Conservation (phyloP, 75 land plant genomes). For the Cunninghamia lanceolata region DNA sequence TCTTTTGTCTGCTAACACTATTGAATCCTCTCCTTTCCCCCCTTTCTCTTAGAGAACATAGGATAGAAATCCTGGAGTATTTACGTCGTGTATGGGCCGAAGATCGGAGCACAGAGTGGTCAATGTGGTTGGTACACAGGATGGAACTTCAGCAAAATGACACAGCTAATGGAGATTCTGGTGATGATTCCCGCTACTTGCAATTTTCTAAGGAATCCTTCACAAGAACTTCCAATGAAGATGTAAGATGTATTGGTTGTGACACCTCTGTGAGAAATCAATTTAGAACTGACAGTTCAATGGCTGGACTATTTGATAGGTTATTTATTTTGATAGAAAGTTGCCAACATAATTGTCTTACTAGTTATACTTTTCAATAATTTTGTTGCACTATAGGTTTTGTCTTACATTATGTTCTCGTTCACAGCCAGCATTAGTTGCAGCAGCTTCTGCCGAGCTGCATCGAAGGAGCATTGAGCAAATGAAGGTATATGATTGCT, state of each 20-base stretch:
- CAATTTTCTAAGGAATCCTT: slow-evolving; percentile 3
- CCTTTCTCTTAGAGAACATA: slow-evolving; percentile 45
- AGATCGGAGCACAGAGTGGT: slow-evolving; percentile 77
- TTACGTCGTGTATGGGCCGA: slow-evolving; percentile 59
- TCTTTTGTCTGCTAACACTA: not conserved
- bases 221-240: not conserved
- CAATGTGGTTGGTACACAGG: slow-evolving; percentile 83
- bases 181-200: not conserved
- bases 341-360: not conserved
- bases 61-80: slow-evolving; percentile 42
- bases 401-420: not conserved
- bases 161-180: slow-evolving; percentile 3
- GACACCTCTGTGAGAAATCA: not conserved
- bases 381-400: not conserved
- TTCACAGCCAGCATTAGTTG: slow-evolving; percentile 53
- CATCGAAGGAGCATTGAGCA: slow-evolving; percentile 79
- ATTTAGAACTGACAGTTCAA: not conserved
- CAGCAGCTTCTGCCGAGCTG: slow-evolving; percentile 70
- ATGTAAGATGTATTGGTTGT: not conserved
- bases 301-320: not conserved
- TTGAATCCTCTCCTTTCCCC: not conserved
- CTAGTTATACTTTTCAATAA: not conserved
- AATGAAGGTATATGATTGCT: slow-evolving; percentile 47
- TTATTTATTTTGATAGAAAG: not conserved
- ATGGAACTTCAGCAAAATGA: slow-evolving; percentile 4